Percentiles rank a stretch among this genome's conserved stretches.
phyloP scores from a whole-genome alignment of 371 early-diverging fungal genomes.

The Coemansia sp. region DNA sequence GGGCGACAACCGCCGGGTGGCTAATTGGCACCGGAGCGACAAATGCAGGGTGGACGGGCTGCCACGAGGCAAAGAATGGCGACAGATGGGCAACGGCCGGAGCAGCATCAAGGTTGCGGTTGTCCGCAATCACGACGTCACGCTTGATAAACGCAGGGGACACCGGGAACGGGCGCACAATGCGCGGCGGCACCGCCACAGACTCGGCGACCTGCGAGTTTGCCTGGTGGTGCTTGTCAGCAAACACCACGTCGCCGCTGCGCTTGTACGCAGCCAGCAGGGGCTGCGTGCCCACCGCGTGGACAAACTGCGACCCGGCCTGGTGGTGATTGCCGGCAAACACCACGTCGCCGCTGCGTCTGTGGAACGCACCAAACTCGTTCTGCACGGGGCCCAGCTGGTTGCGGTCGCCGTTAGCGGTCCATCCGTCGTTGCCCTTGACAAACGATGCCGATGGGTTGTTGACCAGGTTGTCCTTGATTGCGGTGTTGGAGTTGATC shows the following conservation, averaged over 20 bases:
- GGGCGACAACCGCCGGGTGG: slow-evolving; percentile 9
- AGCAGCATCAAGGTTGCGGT: not conserved
- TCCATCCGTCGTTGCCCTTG: slow-evolving; percentile 45
- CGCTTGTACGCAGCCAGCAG: slow-evolving; percentile 14
- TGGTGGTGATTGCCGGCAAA: slow-evolving; percentile 40
- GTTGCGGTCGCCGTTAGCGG: slow-evolving; percentile 44
- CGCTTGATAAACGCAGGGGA: slow-evolving; percentile 12
- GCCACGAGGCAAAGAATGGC: slow-evolving; percentile 4
- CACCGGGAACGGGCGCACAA: slow-evolving; percentile 6
- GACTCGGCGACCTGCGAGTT: slow-evolving; percentile 14
- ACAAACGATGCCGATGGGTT: slow-evolving; percentile 33
- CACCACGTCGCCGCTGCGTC: slow-evolving; percentile 28
- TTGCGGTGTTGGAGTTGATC: slow-evolving; percentile 33
- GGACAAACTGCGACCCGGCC: slow-evolving; percentile 9
- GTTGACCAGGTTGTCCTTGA: slow-evolving; percentile 48
- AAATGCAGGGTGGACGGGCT: not conserved
- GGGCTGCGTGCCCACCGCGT: slow-evolving; percentile 9
- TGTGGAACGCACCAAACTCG: slow-evolving; percentile 24
- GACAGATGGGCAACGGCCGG: not conserved
- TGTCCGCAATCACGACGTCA: slow-evolving; percentile 4
- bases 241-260: slow-evolving; percentile 39
- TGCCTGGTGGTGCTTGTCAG: slow-evolving; percentile 33
- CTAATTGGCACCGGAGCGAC: not conserved
- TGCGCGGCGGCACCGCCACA: slow-evolving; percentile 10
- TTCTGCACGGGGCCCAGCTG: slow-evolving; percentile 45